phyloP scores from a whole-genome alignment of 306 rosid species.

The Sicyos edulis region DNA sequence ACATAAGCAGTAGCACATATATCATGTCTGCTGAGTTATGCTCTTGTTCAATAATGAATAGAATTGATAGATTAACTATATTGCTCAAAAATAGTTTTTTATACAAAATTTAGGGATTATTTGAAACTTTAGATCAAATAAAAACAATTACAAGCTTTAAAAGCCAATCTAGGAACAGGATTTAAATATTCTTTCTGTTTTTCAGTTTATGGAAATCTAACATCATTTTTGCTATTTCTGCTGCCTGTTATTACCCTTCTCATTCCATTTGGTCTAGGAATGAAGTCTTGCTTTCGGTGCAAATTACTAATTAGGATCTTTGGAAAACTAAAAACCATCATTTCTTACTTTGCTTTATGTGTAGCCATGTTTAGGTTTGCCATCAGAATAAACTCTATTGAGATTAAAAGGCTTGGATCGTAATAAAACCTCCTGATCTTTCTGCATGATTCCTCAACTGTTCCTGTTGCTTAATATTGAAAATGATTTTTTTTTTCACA shows the following conservation, averaged over 20 bases:
- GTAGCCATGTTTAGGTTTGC: background rate
- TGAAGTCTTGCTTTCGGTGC: background rate
- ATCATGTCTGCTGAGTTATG: too few relatives aligned
- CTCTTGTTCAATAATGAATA: too few relatives aligned
- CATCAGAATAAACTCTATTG: constrained; percentile 1
- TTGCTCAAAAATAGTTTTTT: background rate
- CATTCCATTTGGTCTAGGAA: background rate
- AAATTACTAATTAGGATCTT: too few relatives aligned
- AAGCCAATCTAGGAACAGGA: background rate
- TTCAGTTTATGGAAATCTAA: background rate
- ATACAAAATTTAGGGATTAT: background rate
- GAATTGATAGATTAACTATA: background rate
- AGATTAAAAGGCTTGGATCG: background rate
- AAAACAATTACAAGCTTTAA: background rate
- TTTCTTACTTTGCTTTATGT: background rate
- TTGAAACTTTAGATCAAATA: background rate
- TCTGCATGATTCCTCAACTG: background rate
- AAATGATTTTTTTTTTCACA: background rate
- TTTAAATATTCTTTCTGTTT: background rate
- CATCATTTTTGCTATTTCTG: too few relatives aligned
- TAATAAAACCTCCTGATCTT: background rate
- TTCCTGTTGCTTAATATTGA: constrained; percentile 8
- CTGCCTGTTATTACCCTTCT: background rate
- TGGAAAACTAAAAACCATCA: background rate
- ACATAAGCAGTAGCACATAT: too few relatives aligned